Conservation (phyloP, 2,329 filamentous ascomycete genomes). For the Coleophoma crateriformis region DNA sequence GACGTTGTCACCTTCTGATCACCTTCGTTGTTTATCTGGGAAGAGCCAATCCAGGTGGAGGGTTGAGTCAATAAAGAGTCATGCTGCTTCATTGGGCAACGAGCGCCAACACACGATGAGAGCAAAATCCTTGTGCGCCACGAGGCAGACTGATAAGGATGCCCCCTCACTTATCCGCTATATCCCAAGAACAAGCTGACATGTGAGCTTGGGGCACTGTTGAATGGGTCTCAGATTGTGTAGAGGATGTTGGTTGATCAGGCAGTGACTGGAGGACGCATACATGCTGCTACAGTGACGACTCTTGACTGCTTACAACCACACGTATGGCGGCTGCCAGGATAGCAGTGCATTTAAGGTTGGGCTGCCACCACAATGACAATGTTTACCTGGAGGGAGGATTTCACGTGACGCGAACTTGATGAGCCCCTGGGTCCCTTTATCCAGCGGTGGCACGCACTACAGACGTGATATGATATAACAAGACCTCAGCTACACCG, state of each 20-base stretch:
- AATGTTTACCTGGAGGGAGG: too few species aligned
- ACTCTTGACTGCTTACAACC: background rate
- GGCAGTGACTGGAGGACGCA: background rate
- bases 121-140: slow-evolving; percentile 11
- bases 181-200: background rate
- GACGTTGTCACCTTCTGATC: background rate
- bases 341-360: too few species aligned
- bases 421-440: too few species aligned
- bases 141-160: slow-evolving; percentile 16
- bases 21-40: background rate
- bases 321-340: too few species aligned
- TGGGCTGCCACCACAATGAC: too few species aligned
- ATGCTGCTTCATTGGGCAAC: too few species aligned
- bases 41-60: background rate
- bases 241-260: background rate
- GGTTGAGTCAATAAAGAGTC: background rate
- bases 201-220: background rate
- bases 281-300: background rate
- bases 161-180: background rate
- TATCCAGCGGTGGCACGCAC: too few species aligned
- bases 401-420: too few species aligned
- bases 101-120: slow-evolving; percentile 15
- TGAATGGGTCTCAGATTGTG: background rate
- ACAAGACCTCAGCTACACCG: too few species aligned
- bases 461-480: too few species aligned